Evolutionary conservation across 495 filamentous ascomycete species (phyloP).

Genomic region (Amorphotheca resinae): DNA sequence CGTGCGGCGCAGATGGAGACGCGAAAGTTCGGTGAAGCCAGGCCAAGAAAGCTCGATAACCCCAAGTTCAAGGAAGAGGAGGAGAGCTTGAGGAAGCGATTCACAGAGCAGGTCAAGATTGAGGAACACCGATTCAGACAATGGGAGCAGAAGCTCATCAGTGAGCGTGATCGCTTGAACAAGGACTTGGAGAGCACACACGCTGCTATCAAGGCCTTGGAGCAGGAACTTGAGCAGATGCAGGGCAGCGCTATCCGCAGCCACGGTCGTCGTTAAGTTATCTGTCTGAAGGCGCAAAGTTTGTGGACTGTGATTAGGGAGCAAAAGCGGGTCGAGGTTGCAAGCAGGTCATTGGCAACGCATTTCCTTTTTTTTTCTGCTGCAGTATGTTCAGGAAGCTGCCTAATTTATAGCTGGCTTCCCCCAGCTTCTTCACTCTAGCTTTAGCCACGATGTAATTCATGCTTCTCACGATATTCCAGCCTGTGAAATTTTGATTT

Average conservation of each 20-base stretch:
- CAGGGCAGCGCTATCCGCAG: slow-evolving; percentile 87
- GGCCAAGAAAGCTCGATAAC: slow-evolving; percentile 96
- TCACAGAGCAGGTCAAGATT: slow-evolving; percentile 99
- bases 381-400: slow-evolving; percentile 6
- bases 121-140: slow-evolving; percentile 97
- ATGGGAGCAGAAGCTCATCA: slow-evolving; percentile 99
- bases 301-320: slow-evolving; percentile 2
- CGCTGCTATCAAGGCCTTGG: slow-evolving; percentile 92
- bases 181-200: slow-evolving; percentile 97
- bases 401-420: slow-evolving; percentile 12
- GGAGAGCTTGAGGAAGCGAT: slow-evolving; percentile 92
- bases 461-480: slow-evolving; percentile 20
- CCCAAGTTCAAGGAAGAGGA: slow-evolving; percentile 99
- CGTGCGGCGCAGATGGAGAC: slow-evolving; percentile 99
- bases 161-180: slow-evolving; percentile 94
- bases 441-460: slow-evolving; percentile 36
- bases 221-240: slow-evolving; percentile 83
- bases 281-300: not conserved
- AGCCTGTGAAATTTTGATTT: too few relatives aligned
- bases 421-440: slow-evolving; percentile 17
- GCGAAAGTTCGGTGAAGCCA: slow-evolving; percentile 94
- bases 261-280: slow-evolving; percentile 78
- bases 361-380: slow-evolving; percentile 10
- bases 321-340: not conserved
- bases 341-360: slow-evolving; percentile 13